Conservation (phyloP, 2,329 filamentous ascomycete species). For the Aspergillus hortae region DNA sequence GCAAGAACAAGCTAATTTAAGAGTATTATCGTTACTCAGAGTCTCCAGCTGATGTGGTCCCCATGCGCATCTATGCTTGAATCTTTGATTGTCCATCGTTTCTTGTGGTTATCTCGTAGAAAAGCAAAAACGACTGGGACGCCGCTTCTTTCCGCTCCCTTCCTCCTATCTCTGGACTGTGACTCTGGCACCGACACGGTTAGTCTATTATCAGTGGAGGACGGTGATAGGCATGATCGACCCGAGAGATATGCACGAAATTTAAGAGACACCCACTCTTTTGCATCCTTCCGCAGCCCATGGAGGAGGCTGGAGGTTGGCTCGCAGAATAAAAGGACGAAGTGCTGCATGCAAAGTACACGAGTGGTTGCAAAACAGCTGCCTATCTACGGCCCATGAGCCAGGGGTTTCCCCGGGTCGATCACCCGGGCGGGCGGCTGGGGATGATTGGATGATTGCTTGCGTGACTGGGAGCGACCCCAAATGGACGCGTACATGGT, state of each 20-base stretch:
- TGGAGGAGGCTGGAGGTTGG: not conserved
- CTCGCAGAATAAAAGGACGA: not conserved
- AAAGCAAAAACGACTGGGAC: too few species aligned
- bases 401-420: not conserved
- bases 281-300: not conserved
- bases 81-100: too few species aligned
- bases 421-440: not conserved
- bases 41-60: too few species aligned
- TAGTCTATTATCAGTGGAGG: not conserved
- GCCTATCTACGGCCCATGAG: not conserved
- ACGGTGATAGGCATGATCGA: not conserved
- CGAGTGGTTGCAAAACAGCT: too few species aligned
- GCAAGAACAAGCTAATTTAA: too few species aligned
- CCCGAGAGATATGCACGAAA: not conserved
- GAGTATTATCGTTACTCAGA: too few species aligned
- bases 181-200: not conserved
- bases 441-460: not conserved
- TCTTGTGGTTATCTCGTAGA: too few species aligned
- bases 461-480: not conserved
- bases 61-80: too few species aligned
- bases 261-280: not conserved
- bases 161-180: not conserved
- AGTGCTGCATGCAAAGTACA: not conserved
- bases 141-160: not conserved
- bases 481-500: constrained; percentile 1